Conservation (phyloP, 768 basidiomycete genomes). For the Leccinum fibrillosum region DNA sequence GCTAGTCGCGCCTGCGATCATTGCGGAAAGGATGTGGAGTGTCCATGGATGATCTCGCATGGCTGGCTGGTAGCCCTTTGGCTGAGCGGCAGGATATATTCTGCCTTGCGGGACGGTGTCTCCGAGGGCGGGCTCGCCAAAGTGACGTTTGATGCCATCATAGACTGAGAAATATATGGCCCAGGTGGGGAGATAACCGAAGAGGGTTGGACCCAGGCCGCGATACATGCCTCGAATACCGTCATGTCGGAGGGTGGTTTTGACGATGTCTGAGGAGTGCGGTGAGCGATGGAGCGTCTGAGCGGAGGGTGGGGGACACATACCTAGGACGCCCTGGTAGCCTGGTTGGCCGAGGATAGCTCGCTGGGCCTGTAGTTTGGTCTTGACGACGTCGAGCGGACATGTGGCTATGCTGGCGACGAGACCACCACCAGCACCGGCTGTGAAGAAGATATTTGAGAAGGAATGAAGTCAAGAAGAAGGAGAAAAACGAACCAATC, state of each 20-base stretch:
- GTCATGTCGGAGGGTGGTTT: slow-evolving; percentile 54
- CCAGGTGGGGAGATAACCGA: slow-evolving; percentile 98
- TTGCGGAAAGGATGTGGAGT: slow-evolving; percentile 89
- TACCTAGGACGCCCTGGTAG: slow-evolving; percentile 77
- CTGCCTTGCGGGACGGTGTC: slow-evolving; percentile 35
- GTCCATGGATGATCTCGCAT: slow-evolving; percentile 82
- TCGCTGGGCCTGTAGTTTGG: slow-evolving; percentile 93
- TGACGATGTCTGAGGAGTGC: slow-evolving; percentile 45
- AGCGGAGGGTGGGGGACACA: slow-evolving; percentile 23
- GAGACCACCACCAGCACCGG: slow-evolving; percentile 94
- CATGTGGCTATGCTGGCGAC: slow-evolving; percentile 93
- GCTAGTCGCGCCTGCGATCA: slow-evolving; percentile 91
- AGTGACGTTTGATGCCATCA: slow-evolving; percentile 86
- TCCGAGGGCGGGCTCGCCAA: slow-evolving; percentile 65
- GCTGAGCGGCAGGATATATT: slow-evolving; percentile 79
- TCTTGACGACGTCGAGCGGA: slow-evolving; percentile 97
- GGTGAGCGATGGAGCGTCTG: slow-evolving; percentile 14
- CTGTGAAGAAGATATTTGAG: slow-evolving; percentile 33
- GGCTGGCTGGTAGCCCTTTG: slow-evolving; percentile 80
- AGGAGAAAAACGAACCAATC: slow-evolving; percentile 51
- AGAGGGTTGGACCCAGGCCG: slow-evolving; percentile 93
- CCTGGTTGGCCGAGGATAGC: slow-evolving; percentile 61
- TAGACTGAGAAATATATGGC: slow-evolving; percentile 99
- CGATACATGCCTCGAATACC: slow-evolving; percentile 92
- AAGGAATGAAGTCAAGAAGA: not conserved